Evolutionary conservation across 108 stramenopile species (phyloP), one percentile per base, ranked within the genome.

Genomic region (Pseudonitzschia pungens): DNA sequence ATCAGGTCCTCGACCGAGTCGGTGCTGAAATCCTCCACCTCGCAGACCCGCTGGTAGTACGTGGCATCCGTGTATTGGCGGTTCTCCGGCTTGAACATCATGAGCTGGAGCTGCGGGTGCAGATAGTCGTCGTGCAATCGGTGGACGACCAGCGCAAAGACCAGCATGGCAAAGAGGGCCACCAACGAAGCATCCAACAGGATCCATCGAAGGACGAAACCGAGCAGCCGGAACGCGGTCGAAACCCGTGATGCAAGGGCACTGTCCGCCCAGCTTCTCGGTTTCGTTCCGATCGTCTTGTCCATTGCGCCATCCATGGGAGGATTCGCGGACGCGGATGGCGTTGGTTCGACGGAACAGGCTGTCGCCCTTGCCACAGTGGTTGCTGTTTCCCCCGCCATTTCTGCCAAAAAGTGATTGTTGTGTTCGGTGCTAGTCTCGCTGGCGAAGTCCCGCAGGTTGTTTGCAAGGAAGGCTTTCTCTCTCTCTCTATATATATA

Each of bases 11-110:
- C 65, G n/a, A 65, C 55, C 52, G 75, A 56, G 18, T 29, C 55
- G 55, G 88, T 79, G 12, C 83, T 73, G 20, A 84, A 44, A 59
- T 89, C 85, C 8, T 77, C 63, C 48, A 22, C 74, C 18, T 48
- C 62, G 59, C 87, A 88, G 12, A 22, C 8, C 18, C 85, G 81
- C 45, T 81, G 60, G 70, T 81, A 88, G 60, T 86, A 85, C 15
- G 83, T 86, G 14, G 71, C 31, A 70, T 88, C 87, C 4, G 50
- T 45, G 31, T 33, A 73, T 18, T 71, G 64, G 26, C 73, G 62
- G 27, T 77, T 73, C 0, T 75, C 74, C 2, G 26, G 26, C 28
- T 67, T 65, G 59, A 70, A 84, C 50, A 28, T 51, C 78, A 83
- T 77, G 24, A 79, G 70, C 16, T 82, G 43, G 18, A 81, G 41